These are phyloP conservation scores for Xylaria acuta DNA, from an alignment of 495 filamentous ascomycete genomes.

Conservation along the genomic window DNA sequence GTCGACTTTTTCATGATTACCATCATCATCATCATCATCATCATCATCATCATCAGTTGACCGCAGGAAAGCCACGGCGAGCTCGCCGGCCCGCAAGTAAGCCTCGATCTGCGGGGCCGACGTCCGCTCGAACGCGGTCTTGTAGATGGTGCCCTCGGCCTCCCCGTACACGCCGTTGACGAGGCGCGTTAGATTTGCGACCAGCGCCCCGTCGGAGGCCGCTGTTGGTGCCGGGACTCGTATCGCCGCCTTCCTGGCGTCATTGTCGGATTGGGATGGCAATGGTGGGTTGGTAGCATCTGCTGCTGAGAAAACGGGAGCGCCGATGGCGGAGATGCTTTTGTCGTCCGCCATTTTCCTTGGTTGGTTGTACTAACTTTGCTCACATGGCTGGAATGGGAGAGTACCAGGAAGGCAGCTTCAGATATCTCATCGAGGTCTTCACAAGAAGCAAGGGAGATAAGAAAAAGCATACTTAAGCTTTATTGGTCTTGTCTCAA, in stretches of 20 bases:
- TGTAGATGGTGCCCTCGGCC: constrained; percentile 36
- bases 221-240: constrained; percentile 18
- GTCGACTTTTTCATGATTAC: too few species aligned
- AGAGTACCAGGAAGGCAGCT: too few species aligned
- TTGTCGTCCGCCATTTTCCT: not conserved
- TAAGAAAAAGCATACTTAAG: not conserved
- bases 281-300: not conserved
- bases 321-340: not conserved
- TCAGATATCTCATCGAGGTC: not conserved
- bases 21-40: not conserved
- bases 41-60: not conserved
- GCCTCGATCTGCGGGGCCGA: constrained; percentile 25
- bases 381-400: not conserved
- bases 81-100: constrained; percentile 26
- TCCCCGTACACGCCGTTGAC: constrained; percentile 32
- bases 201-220: constrained; percentile 21
- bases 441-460: not conserved
- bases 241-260: constrained; percentile 7
- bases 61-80: constrained; percentile 29
- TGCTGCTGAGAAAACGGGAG: not conserved
- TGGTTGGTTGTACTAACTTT: not conserved
- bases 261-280: not conserved
- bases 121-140: constrained; percentile 32
- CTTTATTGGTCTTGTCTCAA: not conserved
- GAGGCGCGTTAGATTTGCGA: constrained; percentile 22